phyloP scores from a whole-genome alignment of 2,329 filamentous ascomycete species.

The Helminthosporium solani region DNA sequence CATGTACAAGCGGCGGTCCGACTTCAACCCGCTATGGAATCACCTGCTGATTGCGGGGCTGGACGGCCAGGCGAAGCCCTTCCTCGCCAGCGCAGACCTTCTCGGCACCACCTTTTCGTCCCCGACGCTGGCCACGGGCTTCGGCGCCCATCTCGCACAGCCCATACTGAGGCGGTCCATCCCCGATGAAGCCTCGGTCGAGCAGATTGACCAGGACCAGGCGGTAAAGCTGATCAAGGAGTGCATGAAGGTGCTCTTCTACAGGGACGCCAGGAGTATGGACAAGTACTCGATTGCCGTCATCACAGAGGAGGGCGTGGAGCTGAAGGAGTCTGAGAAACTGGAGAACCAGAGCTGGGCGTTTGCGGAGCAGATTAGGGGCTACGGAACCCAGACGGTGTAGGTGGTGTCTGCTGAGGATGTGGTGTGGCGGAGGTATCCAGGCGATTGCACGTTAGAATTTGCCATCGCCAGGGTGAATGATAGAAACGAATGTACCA shows the following conservation, averaged over 20 bases:
- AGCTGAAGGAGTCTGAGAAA: conserved; percentile 80
- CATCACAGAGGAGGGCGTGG: conserved; percentile 81
- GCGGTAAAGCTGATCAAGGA: conserved; percentile 81
- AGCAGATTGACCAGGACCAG: conserved; percentile 70
- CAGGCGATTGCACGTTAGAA: conserved; percentile 3
- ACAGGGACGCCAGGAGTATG: conserved; percentile 90
- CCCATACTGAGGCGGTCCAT: conserved; percentile 83
- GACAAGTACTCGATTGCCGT: conserved; percentile 91
- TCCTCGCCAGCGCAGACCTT: conserved; percentile 88
- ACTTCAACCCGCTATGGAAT: conserved; percentile 98
- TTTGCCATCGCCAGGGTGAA: conserved; percentile 18
- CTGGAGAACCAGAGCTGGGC: conserved; percentile 97
- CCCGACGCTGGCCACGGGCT: conserved; percentile 89
- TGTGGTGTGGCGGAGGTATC: conserved; percentile 3
- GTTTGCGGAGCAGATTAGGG: conserved; percentile 91
- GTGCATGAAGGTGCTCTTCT: conserved; percentile 98
- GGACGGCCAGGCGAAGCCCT: conserved; percentile 73
- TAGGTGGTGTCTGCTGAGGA: conserved; percentile 10
- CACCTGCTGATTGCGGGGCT: conserved; percentile 87
- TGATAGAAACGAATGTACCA: conserved; percentile 40
- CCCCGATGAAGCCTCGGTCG: conserved; percentile 77
- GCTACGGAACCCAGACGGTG: conserved; percentile 79
- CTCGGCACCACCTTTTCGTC: conserved; percentile 88
- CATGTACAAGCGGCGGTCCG: conserved; percentile 89
- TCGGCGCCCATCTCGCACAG: conserved; percentile 87